phyloP scores from a whole-genome alignment of 441 rosid genomes.

The Kokia cookei region DNA sequence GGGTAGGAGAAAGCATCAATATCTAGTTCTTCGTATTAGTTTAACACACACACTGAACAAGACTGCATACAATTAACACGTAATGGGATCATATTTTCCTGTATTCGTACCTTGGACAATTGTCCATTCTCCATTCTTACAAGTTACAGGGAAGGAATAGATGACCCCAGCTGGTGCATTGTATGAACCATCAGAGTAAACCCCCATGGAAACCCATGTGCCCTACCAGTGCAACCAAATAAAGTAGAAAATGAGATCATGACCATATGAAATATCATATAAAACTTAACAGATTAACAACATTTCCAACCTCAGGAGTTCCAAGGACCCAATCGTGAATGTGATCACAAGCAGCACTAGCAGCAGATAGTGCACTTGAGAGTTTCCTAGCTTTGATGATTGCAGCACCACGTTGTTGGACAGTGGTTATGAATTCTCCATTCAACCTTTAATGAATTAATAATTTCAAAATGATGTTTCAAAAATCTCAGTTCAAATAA shows the following conservation, averaged over 20 bases:
- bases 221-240: slow-evolving; percentile 38
- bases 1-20: neutral
- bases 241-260: neutral
- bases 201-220: slow-evolving; percentile 88
- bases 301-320: slow-evolving; percentile 67
- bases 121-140: slow-evolving; percentile 71
- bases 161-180: slow-evolving; percentile 81
- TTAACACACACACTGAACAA: neutral
- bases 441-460: slow-evolving; percentile 44
- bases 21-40: neutral
- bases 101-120: slow-evolving; percentile 68
- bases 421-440: slow-evolving; percentile 66
- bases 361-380: slow-evolving; percentile 87
- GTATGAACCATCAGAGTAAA: slow-evolving; percentile 91
- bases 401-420: slow-evolving; percentile 93
- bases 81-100: neutral
- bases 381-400: slow-evolving; percentile 82
- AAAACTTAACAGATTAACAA: neutral
- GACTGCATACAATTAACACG: neutral
- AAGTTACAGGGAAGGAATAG: slow-evolving; percentile 88
- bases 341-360: slow-evolving; percentile 92
- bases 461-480: neutral
- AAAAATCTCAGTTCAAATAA: neutral
- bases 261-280: neutral
- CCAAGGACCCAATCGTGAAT: slow-evolving; percentile 95